These are phyloP conservation scores for Colletotrichum magnum DNA, from an alignment of 2,329 filamentous ascomycete species.

Conservation along the genomic window DNA sequence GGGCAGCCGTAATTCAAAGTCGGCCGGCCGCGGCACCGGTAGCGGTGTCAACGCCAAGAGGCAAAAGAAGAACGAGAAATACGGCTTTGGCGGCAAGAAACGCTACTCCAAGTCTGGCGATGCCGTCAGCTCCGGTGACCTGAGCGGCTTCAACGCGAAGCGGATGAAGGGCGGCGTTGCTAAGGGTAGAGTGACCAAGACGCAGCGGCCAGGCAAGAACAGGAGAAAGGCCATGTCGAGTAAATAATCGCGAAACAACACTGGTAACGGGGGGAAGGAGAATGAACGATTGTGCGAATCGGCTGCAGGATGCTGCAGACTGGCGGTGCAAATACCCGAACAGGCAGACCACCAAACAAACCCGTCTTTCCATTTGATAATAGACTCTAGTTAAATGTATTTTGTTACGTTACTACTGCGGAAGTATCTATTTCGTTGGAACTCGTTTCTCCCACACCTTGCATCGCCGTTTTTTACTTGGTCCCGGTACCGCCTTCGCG, in stretches of 20 bases:
- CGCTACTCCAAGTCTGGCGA: slow-evolving; percentile 91
- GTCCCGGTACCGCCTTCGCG: too few species aligned
- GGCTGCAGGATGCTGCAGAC: too few species aligned
- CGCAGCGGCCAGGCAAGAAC: slow-evolving; percentile 64
- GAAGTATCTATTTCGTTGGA: too few species aligned
- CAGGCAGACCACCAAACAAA: too few species aligned
- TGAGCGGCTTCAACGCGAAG: slow-evolving; percentile 84
- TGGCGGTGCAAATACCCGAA: too few species aligned
- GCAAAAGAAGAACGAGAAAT: slow-evolving; percentile 95
- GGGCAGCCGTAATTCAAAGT: slow-evolving; percentile 60
- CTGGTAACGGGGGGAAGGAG: too few species aligned
- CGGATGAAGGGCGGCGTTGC: slow-evolving; percentile 80
- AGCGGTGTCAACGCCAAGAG: slow-evolving; percentile 76
- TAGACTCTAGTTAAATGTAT: too few species aligned
- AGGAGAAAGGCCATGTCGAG: slow-evolving; percentile 62
- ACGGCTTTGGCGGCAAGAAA: slow-evolving; percentile 97
- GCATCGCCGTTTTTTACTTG: too few species aligned
- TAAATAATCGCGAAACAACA: slow-evolving; percentile 19
- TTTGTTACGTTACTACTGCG: too few species aligned
- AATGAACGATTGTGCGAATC: not conserved
- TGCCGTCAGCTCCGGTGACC: slow-evolving; percentile 84
- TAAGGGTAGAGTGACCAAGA: slow-evolving; percentile 50
- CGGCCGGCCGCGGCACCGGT: slow-evolving; percentile 52
- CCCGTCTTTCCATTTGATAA: too few species aligned
- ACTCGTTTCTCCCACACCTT: too few species aligned